Evolutionary conservation across 805 yeast species (phyloP).

Genomic region (Saturnispora quitensis): DNA sequence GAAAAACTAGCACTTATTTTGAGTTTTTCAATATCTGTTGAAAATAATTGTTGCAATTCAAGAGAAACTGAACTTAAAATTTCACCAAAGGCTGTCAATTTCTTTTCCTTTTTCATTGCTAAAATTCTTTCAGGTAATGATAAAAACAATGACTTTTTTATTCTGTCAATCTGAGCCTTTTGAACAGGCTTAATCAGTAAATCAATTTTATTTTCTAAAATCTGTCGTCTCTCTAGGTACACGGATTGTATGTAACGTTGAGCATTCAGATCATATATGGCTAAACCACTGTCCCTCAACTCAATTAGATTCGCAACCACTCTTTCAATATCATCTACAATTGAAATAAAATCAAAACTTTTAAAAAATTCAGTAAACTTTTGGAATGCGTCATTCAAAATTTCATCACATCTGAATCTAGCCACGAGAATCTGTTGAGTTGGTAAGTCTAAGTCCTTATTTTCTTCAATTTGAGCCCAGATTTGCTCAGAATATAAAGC

Average conservation of each 20-base stretch:
- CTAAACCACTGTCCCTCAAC: constrained; percentile 39
- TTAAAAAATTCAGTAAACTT: constrained; percentile 32
- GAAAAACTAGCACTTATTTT: constrained; percentile 26
- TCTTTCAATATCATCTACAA: constrained; percentile 21
- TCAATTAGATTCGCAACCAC: constrained; percentile 36
- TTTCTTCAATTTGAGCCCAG: constrained; percentile 90
- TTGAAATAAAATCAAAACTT: constrained; percentile 16
- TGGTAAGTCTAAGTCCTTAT: constrained; percentile 91
- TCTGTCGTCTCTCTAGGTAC: constrained; percentile 51
- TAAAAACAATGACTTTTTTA: constrained; percentile 28
- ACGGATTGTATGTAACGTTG: constrained; percentile 63
- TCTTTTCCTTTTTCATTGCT: constrained; percentile 11
- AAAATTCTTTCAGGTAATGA: constrained; percentile 23
- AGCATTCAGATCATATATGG: constrained; percentile 59
- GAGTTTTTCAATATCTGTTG: constrained; percentile 27
- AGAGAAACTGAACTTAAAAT: constrained; percentile 18
- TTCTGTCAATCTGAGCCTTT: constrained; percentile 30
- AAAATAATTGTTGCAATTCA: constrained; percentile 22
- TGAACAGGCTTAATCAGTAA: constrained; percentile 36
- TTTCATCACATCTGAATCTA: constrained; percentile 89
- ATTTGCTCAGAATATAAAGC: constrained; percentile 79
- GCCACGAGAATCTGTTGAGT: constrained; percentile 95
- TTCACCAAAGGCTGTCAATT: constrained; percentile 20
- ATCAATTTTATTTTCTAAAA: constrained; percentile 42
- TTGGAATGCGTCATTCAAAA: constrained; percentile 45